Conservation (phyloP, 1,284 basidiomycete genomes). For the Ustilago nuda region DNA sequence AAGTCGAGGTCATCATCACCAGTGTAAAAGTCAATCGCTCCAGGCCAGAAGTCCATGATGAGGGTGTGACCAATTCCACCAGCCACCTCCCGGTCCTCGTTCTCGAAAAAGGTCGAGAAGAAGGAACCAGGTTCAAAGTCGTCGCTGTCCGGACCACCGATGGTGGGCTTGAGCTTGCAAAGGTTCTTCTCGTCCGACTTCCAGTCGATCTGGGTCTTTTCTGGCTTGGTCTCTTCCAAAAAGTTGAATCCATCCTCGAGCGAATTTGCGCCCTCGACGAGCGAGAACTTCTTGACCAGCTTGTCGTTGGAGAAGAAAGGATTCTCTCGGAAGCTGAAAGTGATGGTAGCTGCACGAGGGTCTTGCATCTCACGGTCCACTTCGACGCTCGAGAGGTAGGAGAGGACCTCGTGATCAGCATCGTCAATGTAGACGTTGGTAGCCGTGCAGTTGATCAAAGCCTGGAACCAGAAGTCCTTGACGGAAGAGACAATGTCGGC, state of each 20-base stretch:
- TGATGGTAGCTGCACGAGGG: conserved; percentile 62
- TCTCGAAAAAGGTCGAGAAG: conserved; percentile 84
- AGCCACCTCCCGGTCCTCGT: conserved; percentile 52
- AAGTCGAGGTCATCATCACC: conserved; percentile 58
- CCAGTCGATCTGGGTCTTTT: conserved; percentile 77
- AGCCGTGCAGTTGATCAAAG: conserved; percentile 64
- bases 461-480: conserved; percentile 64
- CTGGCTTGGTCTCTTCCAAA: conserved; percentile 59
- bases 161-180: conserved; percentile 80
- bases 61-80: conserved; percentile 62
- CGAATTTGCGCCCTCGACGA: conserved; percentile 52
- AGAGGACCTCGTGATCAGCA: conserved; percentile 62
- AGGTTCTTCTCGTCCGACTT: conserved; percentile 81
- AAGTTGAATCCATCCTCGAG: conserved; percentile 65
- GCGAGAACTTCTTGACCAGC: conserved; percentile 63
- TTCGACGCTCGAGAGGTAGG: conserved; percentile 58
- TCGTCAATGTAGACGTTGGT: conserved; percentile 67
- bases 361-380: conserved; percentile 60
- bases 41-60: conserved; percentile 65
- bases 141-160: conserved; percentile 62
- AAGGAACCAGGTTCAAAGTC: conserved; percentile 82
- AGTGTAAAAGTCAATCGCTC: conserved; percentile 64
- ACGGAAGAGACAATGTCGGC: conserved; percentile 57
- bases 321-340: conserved; percentile 64
- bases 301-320: conserved; percentile 58